Evolutionary conservation across 169 alveolate species (phyloP).

Genomic region (Cryptosporidium bovis): DNA sequence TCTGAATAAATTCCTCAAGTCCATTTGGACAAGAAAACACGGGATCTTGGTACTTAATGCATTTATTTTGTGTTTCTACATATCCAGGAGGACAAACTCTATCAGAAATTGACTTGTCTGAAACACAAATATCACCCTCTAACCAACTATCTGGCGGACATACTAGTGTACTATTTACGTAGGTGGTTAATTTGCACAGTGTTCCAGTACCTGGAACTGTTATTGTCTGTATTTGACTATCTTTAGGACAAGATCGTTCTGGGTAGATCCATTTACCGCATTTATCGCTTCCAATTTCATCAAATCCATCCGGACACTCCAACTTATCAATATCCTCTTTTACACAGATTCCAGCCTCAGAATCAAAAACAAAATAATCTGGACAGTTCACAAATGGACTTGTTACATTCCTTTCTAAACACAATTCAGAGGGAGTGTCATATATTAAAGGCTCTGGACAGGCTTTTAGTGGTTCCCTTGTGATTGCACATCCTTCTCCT

Average conservation of each 20-base stretch:
- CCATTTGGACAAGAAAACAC: slow-evolving; percentile 56
- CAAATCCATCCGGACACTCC: slow-evolving; percentile 53
- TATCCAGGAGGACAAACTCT: slow-evolving; percentile 59
- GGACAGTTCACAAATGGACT: slow-evolving; percentile 45
- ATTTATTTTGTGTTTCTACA: slow-evolving; percentile 37
- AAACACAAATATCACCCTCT: slow-evolving; percentile 51
- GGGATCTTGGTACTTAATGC: slow-evolving; percentile 39
- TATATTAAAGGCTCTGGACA: slow-evolving; percentile 29
- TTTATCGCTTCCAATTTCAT: not conserved
- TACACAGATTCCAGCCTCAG: slow-evolving; percentile 12
- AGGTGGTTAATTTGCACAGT: slow-evolving; percentile 13
- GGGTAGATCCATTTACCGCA: slow-evolving; percentile 61
- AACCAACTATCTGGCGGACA: slow-evolving; percentile 41
- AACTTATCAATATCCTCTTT: slow-evolving; percentile 4
- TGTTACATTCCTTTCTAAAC: slow-evolving; percentile 27
- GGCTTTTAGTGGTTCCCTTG: slow-evolving; percentile 32
- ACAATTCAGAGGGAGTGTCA: slow-evolving; percentile 8
- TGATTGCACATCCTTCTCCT: slow-evolving; percentile 32
- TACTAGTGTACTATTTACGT: slow-evolving; percentile 8
- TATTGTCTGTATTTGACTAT: not conserved
- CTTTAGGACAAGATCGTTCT: slow-evolving; percentile 33
- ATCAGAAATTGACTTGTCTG: not conserved
- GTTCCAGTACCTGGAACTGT: not conserved
- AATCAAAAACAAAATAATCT: slow-evolving; percentile 17
- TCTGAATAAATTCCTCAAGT: slow-evolving; percentile 14